Conservation (phyloP, 1,284 basidiomycete species). For the Ganoderma sinense region DNA sequence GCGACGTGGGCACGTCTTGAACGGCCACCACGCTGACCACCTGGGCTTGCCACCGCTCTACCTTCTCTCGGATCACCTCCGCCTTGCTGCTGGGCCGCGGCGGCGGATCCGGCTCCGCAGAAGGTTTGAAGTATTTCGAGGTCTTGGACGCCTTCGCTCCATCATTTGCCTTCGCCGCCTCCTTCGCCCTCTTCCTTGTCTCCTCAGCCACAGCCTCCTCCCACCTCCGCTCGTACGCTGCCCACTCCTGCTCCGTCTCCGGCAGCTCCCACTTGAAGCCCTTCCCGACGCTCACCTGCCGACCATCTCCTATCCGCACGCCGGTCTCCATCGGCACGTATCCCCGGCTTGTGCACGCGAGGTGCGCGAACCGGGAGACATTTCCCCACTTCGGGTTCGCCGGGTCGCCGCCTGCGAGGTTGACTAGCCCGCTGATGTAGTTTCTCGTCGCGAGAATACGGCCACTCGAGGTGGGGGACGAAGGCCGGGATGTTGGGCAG, state of each 20-base stretch:
- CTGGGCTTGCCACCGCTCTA: constrained; percentile 39
- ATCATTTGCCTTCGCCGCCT: background rate
- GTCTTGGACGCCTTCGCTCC: constrained; percentile 18
- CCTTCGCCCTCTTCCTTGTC: constrained; percentile 5
- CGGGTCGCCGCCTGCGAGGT: constrained; percentile 30
- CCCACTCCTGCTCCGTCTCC: constrained; percentile 39
- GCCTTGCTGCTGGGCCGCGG: background rate
- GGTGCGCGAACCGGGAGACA: constrained; percentile 33
- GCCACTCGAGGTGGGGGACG: constrained; percentile 26
- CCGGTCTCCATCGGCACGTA: constrained; percentile 34
- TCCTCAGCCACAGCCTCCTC: constrained; percentile 24
- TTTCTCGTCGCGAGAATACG: constrained; percentile 22
- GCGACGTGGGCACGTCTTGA: constrained; percentile 11
- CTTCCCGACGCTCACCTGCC: constrained; percentile 24
- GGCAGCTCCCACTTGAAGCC: constrained; percentile 35
- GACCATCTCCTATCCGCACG: constrained; percentile 34
- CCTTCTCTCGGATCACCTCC: constrained; percentile 34
- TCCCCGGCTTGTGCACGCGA: constrained; percentile 35
- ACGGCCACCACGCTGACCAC: constrained; percentile 22
- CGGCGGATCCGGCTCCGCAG: constrained; percentile 2
- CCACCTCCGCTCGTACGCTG: constrained; percentile 36
- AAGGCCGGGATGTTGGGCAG: constrained; percentile 31
- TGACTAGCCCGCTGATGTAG: constrained; percentile 29
- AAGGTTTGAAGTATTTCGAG: constrained; percentile 36
- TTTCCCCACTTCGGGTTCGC: constrained; percentile 40